Conservation (phyloP, 1,284 basidiomycete species). For the Apiotrichum mycotoxinovorans region DNA sequence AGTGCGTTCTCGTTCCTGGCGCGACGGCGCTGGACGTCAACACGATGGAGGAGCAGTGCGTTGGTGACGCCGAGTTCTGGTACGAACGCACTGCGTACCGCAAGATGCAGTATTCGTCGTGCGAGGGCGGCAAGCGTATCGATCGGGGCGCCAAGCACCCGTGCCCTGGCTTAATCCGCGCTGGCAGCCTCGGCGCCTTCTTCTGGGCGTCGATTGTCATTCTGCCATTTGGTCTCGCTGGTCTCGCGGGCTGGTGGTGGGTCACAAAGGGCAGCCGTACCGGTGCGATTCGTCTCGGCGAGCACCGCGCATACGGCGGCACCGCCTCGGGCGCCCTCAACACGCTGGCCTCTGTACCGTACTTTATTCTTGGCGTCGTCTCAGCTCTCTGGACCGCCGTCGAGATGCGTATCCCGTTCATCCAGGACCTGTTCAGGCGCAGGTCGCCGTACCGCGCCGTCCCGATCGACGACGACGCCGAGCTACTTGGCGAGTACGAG, state of each 20-base stretch:
- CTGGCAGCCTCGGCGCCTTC: slow-evolving; percentile 59
- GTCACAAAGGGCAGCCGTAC: slow-evolving; percentile 62
- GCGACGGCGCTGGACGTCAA: slow-evolving; percentile 57
- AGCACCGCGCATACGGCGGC: slow-evolving; percentile 53
- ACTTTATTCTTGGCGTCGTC: slow-evolving; percentile 73
- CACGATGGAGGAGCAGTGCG: slow-evolving; percentile 59
- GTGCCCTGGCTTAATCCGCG: slow-evolving; percentile 67
- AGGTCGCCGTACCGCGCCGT: slow-evolving; percentile 73
- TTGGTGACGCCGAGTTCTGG: slow-evolving; percentile 55
- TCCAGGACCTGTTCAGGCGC: slow-evolving; percentile 47
- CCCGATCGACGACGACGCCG: slow-evolving; percentile 77
- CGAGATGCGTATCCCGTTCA: slow-evolving; percentile 53
- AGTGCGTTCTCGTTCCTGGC: slow-evolving; percentile 71
- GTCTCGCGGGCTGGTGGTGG: slow-evolving; percentile 72
- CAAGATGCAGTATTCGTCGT: slow-evolving; percentile 79
- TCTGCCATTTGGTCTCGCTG: slow-evolving; percentile 69
- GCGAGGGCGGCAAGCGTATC: slow-evolving; percentile 67
- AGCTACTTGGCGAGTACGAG: slow-evolving; percentile 38
- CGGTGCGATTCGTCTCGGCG: slow-evolving; percentile 64
- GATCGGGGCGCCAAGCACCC: slow-evolving; percentile 68
- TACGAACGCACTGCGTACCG: slow-evolving; percentile 86
- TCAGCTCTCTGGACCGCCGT: slow-evolving; percentile 60
- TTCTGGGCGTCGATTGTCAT: slow-evolving; percentile 76
- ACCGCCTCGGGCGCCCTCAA: slow-evolving; percentile 53
- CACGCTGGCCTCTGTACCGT: slow-evolving; percentile 77